Base-by-base conservation (phyloP, 2,329 filamentous ascomycete genomes). In the Chrysosporium queenslandicum region DNA sequence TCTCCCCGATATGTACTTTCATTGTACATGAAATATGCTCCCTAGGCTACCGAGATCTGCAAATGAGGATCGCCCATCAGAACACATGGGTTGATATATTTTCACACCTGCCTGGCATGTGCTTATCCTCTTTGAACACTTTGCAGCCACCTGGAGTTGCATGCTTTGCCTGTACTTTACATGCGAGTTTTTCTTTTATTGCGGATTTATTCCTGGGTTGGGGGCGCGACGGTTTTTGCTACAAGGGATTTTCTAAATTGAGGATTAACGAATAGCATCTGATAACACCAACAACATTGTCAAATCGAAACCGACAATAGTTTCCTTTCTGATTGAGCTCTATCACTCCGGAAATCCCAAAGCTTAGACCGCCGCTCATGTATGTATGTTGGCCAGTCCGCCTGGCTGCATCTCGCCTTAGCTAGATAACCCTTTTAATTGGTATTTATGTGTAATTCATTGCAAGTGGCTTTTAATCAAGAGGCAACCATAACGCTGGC, bases 111-210 rank as follows among this genome's bases (percentile, higher is more conserved):
- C 34, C 11, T 41, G 23, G 25, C 16, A 25, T 43, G 27, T 32
- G 37, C 39, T 34, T 36, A 34, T 21, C 34, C 20, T n/a, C n/a
- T 16, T 36, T 21, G 1, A 25, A 42, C 32, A 34, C 14, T 40
- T 14, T 49, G 25, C 46, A 49, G n/a, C n/a, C 25, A 41, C 12
- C 37, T 14, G 36, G 46, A 25, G 46, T 49, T 49, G 34, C 36
- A 49, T 49, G 23, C 49, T 45, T 51, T 43, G 30, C 3, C 20
- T 51, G 49, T 51, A 51, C 21, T 45, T 51, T 51, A 45, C 49
- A 45, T 25, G 32, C 25, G 39, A 37, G 36, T 45, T 43, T 18
- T 12, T 30, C 29, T 43, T 43, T 41, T 18, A 41, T 41, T 5
- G 23, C 18, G 20, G 39, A 37, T 36, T 12, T 45, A 18, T 11